Evolutionary conservation across 129 eudicot species (phyloP).

Genomic region (Ambrosia artemisiifolia): DNA sequence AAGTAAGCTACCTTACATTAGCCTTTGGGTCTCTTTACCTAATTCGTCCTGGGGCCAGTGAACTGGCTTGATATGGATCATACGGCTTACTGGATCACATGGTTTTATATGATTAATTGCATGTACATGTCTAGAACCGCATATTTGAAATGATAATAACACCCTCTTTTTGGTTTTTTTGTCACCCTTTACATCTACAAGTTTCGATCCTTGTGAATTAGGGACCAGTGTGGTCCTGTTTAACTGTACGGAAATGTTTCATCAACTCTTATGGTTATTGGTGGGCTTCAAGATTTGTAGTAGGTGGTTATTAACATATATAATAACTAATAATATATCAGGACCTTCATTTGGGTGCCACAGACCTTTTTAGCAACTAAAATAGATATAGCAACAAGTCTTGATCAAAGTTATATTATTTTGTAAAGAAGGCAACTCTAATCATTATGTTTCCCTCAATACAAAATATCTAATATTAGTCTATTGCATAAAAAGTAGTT

Average conservation of each 20-base stretch:
- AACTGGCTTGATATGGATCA: neutral
- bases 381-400: conserved; percentile 16
- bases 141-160: conserved; percentile 14
- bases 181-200: conserved; percentile 26
- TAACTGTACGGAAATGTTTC: conserved; percentile 15
- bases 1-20: no score
- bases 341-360: conserved; percentile 6
- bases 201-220: conserved; percentile 15
- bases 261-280: conserved; percentile 7
- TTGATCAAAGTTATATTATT: conserved; percentile 13
- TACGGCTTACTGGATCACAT: neutral
- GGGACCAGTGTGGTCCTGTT: conserved; percentile 19
- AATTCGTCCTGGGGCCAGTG: neutral
- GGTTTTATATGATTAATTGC: conserved; percentile 14
- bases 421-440: conserved; percentile 23
- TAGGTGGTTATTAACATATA: neutral
- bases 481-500: neutral
- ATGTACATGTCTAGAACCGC: conserved; percentile 3
- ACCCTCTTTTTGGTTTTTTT: conserved; percentile 10
- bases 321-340: neutral
- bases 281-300: conserved; percentile 5
- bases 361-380: conserved; percentile 12
- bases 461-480: conserved; percentile 8
- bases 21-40: neutral
- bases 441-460: conserved; percentile 32